A percentile compares a stretch with the other conserved stretches of the same genome.
phyloP scores from a whole-genome alignment of 345 rosid genomes.

The Sisymbrium irio region DNA sequence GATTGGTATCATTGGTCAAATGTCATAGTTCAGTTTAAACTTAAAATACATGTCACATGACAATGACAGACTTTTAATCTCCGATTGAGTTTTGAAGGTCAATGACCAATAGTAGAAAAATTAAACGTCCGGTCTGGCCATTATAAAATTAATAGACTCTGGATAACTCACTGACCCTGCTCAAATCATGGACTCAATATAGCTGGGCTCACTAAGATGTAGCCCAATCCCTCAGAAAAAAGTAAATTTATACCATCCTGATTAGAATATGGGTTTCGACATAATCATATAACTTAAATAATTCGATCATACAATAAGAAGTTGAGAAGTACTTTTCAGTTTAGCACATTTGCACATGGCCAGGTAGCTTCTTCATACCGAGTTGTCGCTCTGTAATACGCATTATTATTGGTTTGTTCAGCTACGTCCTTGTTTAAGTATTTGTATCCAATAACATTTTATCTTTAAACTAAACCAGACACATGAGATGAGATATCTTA shows the following conservation, averaged over 20 bases:
- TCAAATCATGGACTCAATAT: too few relatives aligned
- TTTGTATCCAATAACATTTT: background rate
- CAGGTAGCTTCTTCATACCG: conserved; percentile 18
- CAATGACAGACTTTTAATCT: too few relatives aligned
- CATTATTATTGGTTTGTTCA: conserved; percentile 1
- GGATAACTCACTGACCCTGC: too few relatives aligned
- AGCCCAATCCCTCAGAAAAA: background rate
- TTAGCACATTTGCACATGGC: conserved; percentile 25
- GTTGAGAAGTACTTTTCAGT: conserved; percentile 14
- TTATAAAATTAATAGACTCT: too few relatives aligned
- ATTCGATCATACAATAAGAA: background rate
- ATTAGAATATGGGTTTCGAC: background rate
- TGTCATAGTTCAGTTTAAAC: too few relatives aligned
- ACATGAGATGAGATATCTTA: background rate
- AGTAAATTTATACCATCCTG: background rate
- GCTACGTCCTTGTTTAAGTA: background rate
- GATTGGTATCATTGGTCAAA: too few relatives aligned
- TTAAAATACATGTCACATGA: too few relatives aligned
- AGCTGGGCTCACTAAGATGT: background rate
- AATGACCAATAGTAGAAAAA: too few relatives aligned
- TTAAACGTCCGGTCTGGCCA: too few relatives aligned
- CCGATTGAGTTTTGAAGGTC: too few relatives aligned
- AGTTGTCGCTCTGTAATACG: conserved; percentile 7
- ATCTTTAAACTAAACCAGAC: background rate
- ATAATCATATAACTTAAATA: background rate